A percentile compares a stretch with the other conserved stretches of the same genome.
phyloP scores from a whole-genome alignment of 352 stramenopile genomes.

The Phytophthora agathidicida region DNA sequence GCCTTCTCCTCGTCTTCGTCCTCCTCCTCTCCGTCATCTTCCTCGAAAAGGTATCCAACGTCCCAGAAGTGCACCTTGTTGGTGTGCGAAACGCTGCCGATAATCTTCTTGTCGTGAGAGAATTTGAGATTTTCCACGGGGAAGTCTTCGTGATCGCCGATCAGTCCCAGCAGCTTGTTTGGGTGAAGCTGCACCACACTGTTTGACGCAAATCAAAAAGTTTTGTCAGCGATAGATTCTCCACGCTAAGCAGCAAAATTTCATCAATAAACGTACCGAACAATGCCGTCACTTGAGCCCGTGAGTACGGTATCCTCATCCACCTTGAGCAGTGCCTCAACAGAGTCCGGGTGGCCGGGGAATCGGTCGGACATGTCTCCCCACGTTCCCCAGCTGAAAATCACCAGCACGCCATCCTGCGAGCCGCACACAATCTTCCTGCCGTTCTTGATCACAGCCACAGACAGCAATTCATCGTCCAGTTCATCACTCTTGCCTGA shows the following conservation, averaged over 20 bases:
- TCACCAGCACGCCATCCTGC: conserved; percentile 93
- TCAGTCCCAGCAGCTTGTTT: conserved; percentile 96
- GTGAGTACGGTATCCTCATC: conserved; percentile 98
- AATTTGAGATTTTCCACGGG: conserved; percentile 93
- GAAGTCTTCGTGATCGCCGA: conserved; percentile 96
- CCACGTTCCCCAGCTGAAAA: conserved; percentile 97
- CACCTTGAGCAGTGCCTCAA: conserved; percentile 96
- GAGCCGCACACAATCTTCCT: conserved; percentile 95
- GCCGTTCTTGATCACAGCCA: conserved; percentile 88
- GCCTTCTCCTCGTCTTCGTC: conserved; percentile 63
- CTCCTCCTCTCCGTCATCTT: conserved; percentile 80
- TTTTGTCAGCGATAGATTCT: conserved; percentile 5
- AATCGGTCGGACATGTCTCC: conserved; percentile 97
- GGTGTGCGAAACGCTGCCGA: conserved; percentile 94
- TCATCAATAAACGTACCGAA: conserved; percentile 66
- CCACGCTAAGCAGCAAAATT: not conserved
- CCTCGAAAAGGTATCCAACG: conserved; percentile 91
- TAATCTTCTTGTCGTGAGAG: conserved; percentile 87
- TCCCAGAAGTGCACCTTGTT: conserved; percentile 97
- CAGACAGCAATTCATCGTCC: conserved; percentile 79
- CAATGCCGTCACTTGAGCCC: conserved; percentile 95
- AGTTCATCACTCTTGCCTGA: conserved; percentile 85
- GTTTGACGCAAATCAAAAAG: not conserved
- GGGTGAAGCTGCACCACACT: conserved; percentile 95
- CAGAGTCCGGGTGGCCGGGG: conserved; percentile 93